phyloP scores from a whole-genome alignment of 164 flowering plant species.

The Protea cynaroides region DNA sequence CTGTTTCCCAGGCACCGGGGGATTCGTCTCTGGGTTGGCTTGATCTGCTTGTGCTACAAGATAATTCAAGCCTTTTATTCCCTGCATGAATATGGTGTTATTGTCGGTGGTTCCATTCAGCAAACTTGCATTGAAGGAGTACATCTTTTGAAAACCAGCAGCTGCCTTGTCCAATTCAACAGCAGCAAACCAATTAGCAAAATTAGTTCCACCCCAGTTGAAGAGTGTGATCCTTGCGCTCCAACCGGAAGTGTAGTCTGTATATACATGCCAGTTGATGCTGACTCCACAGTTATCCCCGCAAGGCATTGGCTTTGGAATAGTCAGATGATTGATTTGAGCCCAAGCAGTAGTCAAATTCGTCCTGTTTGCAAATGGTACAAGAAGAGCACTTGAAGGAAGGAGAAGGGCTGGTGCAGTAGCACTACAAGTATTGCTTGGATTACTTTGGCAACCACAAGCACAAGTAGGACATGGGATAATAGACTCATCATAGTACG shows the following conservation, averaged over 20 bases:
- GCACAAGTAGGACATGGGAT: conserved; percentile 58
- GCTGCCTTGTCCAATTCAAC: conserved; percentile 49
- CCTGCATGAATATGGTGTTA: conserved; percentile 45
- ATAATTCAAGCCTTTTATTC: conserved; percentile 35
- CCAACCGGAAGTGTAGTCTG: conserved; percentile 48
- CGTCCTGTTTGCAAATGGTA: conserved; percentile 57
- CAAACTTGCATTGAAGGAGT: conserved; percentile 51
- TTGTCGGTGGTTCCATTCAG: conserved; percentile 18
- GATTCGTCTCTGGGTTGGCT: conserved; percentile 43
- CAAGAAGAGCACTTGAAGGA: conserved; percentile 36
- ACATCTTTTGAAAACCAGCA: conserved; percentile 41
- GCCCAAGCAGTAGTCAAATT: conserved; percentile 28
- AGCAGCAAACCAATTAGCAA: conserved; percentile 79
- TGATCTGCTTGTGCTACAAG: conserved; percentile 62
- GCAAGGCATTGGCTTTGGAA: conserved; percentile 46
- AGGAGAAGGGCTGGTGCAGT: conserved; percentile 34
- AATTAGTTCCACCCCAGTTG: conserved; percentile 59
- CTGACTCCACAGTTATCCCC: conserved; percentile 59
- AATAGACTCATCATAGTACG: conserved; percentile 35
- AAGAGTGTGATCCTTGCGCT: conserved; percentile 56
- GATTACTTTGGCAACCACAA: conserved; percentile 37
- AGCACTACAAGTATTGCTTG: conserved; percentile 32
- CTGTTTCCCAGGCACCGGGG: conserved; percentile 73
- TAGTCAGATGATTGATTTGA: conserved; percentile 16
- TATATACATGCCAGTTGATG: conserved; percentile 51